Evolutionary conservation across 2,329 filamentous ascomycete genomes (phyloP).

Genomic region (Botryosphaeria agaves): DNA sequence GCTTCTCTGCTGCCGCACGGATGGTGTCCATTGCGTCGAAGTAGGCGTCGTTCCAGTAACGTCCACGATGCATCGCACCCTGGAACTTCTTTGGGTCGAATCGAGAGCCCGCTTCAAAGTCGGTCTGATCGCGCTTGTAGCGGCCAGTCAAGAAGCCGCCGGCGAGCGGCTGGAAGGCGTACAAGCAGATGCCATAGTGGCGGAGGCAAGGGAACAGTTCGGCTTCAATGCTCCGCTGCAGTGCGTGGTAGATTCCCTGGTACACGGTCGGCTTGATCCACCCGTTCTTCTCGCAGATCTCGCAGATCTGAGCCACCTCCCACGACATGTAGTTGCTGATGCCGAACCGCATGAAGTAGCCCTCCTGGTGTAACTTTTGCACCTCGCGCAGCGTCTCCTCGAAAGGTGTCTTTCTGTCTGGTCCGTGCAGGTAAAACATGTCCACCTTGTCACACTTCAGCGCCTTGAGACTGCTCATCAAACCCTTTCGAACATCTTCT

Average conservation of each 20-base stretch:
- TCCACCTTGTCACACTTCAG: constrained; percentile 24
- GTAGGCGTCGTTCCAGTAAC: constrained; percentile 24
- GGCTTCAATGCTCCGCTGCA: constrained; percentile 20
- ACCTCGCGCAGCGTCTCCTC: constrained; percentile 30
- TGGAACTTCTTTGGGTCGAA: constrained; percentile 24
- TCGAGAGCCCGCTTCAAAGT: constrained; percentile 17
- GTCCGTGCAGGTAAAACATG: constrained; percentile 33
- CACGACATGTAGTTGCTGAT: constrained; percentile 28
- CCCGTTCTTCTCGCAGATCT: constrained; percentile 23
- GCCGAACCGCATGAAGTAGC: constrained; percentile 27
- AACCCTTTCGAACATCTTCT: constrained; percentile 14
- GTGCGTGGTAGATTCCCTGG: constrained; percentile 27
- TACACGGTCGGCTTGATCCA: constrained; percentile 28
- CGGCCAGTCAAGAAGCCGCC: constrained; percentile 28
- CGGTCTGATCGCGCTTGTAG: constrained; percentile 17
- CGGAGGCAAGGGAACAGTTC: constrained; percentile 26
- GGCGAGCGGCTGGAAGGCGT: constrained; percentile 25
- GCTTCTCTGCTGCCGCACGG: constrained; percentile 17
- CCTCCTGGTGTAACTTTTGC: constrained; percentile 26
- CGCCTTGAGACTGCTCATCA: constrained; percentile 20
- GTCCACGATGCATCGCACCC: constrained; percentile 17
- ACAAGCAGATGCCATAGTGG: constrained; percentile 24
- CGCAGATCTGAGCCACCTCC: constrained; percentile 30
- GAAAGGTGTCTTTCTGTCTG: constrained; percentile 28
- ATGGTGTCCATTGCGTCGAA: constrained; percentile 26